phyloP scores from a whole-genome alignment of 164 flowering plant genomes.

The Nymphaea colorata region DNA sequence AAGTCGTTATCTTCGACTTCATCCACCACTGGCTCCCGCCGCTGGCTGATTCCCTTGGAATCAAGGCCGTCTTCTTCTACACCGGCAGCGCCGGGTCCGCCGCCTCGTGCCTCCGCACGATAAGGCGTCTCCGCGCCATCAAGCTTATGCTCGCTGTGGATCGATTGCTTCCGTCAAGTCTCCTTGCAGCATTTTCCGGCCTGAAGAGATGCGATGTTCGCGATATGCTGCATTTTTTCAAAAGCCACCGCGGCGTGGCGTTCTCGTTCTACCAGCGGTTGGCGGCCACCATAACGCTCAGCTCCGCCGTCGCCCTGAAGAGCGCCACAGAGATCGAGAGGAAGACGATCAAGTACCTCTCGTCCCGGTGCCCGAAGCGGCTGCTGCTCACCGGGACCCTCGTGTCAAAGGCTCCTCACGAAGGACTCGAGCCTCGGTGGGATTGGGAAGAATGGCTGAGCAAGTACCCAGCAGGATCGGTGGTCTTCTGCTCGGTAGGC shows the following conservation, averaged over 20 bases:
- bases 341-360: slow-evolving; percentile 4
- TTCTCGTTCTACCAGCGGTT: slow-evolving; percentile 6
- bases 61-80: slow-evolving; percentile 15
- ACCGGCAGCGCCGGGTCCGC: slow-evolving; percentile 12
- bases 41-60: slow-evolving; percentile 12
- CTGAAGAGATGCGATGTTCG: too few species aligned
- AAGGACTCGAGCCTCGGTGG: slow-evolving; percentile 9
- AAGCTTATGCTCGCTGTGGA: too few species aligned
- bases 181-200: too few species aligned
- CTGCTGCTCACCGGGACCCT: slow-evolving; percentile 11
- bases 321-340: slow-evolving; percentile 8
- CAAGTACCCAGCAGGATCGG: slow-evolving; percentile 12
- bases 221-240: too few species aligned
- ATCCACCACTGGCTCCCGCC: slow-evolving; percentile 21
- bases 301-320: slow-evolving; percentile 4
- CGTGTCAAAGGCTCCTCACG: slow-evolving; percentile 4
- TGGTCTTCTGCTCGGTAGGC: slow-evolving; percentile 27
- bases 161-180: too few species aligned
- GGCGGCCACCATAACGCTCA: neutral
- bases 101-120: too few species aligned
- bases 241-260: too few species aligned
- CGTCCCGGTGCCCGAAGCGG: slow-evolving; percentile 7
- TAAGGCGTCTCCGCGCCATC: too few species aligned
- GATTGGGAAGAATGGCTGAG: slow-evolving; percentile 14
- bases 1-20: slow-evolving; percentile 21